phyloP scores from a whole-genome alignment of 1,284 basidiomycete species.

The Marasmius sp. region DNA sequence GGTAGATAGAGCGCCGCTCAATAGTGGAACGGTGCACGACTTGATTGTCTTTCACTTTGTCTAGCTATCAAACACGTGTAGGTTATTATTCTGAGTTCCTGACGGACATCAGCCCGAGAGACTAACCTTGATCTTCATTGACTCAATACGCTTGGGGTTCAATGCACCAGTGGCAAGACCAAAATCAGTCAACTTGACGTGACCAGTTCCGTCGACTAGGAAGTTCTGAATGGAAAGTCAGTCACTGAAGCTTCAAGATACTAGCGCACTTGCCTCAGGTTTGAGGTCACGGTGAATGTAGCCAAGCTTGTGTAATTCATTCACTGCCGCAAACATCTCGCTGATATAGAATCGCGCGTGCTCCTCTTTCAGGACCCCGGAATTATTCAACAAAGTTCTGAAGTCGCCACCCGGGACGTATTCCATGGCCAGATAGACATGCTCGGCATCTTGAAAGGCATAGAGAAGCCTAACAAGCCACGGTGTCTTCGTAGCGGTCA shows the following conservation, averaged over 20 bases:
- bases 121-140: conserved; percentile 84
- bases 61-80: conserved; percentile 56
- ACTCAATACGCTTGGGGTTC: conserved; percentile 94
- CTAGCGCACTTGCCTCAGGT: conserved; percentile 72
- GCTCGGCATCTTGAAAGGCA: conserved; percentile 88
- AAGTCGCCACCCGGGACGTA: conserved; percentile 97
- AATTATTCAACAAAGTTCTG: conserved; percentile 92
- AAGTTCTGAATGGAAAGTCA: conserved; percentile 72
- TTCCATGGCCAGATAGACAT: conserved; percentile 97
- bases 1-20: conserved; percentile 94
- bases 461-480: conserved; percentile 93
- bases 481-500: conserved; percentile 93
- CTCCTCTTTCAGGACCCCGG: conserved; percentile 93
- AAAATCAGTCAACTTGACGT: conserved; percentile 99
- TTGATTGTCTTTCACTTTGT: conserved; percentile 94
- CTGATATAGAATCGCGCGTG: conserved; percentile 93
- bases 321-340: conserved; percentile 93
- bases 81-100: conserved; percentile 4
- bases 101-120: background rate
- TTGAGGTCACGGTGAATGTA: conserved; percentile 98
- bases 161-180: conserved; percentile 96
- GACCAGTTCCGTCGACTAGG: conserved; percentile 91
- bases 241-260: conserved; percentile 1
- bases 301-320: conserved; percentile 90
- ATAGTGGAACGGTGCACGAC: conserved; percentile 91